These are phyloP conservation scores for Cyclotella atomus DNA, from an alignment of 108 stramenopile genomes.

Conservation along the genomic window DNA sequence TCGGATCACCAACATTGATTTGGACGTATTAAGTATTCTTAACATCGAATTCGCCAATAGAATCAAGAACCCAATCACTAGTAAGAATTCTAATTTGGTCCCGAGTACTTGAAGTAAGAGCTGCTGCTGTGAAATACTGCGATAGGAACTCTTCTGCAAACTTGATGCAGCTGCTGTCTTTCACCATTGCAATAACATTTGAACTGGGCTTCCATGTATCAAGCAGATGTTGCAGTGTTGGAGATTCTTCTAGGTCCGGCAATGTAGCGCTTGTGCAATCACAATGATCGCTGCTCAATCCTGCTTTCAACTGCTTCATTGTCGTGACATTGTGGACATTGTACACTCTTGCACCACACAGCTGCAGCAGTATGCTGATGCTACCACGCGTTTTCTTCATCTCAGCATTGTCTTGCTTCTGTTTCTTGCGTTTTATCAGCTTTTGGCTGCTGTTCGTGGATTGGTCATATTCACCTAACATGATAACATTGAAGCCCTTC, in stretches of 20 bases:
- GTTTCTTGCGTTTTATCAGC: slow-evolving; percentile 20
- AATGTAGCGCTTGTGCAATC: not conserved
- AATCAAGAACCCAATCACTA: slow-evolving; percentile 54
- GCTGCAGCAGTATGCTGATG: slow-evolving; percentile 37
- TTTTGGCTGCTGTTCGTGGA: slow-evolving; percentile 11
- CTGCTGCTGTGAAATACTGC: slow-evolving; percentile 13
- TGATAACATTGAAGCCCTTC: slow-evolving; percentile 30
- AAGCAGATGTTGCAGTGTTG: slow-evolving; percentile 21
- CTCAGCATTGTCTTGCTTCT: slow-evolving; percentile 7
- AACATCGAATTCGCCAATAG: slow-evolving; percentile 42
- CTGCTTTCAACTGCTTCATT: slow-evolving; percentile 24
- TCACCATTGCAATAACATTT: slow-evolving; percentile 30
- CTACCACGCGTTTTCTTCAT: slow-evolving; percentile 26
- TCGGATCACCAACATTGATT: too few species aligned
- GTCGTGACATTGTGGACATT: slow-evolving; percentile 19
- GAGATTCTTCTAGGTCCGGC: not conserved
- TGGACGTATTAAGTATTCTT: slow-evolving; percentile 1
- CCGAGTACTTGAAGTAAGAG: not conserved
- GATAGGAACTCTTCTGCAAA: slow-evolving; percentile 31
- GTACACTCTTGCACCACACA: slow-evolving; percentile 54
- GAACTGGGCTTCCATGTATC: not conserved
- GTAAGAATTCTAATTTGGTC: slow-evolving; percentile 26
- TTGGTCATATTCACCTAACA: slow-evolving; percentile 53
- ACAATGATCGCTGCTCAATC: slow-evolving; percentile 16
- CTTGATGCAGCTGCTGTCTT: slow-evolving; percentile 23